Evolutionary conservation across 305 asterid genomes (phyloP).

Genomic region (Ajuga reptans): DNA sequence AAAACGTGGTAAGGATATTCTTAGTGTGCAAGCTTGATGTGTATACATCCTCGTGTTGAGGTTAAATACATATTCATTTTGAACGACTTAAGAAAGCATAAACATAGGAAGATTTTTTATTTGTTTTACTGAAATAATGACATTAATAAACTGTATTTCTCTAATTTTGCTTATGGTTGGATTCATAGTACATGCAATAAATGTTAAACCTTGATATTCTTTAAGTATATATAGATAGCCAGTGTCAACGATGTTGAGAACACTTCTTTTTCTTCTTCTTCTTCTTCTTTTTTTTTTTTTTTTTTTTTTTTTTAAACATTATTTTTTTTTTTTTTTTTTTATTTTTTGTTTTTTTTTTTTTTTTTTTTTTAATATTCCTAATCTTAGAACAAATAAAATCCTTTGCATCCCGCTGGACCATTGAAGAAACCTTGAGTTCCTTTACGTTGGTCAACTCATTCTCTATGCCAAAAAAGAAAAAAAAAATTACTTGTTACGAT

Average conservation of each 20-base stretch:
- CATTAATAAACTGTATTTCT: background rate
- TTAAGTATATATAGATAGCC: background rate
- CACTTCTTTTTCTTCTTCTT: too few relatives aligned
- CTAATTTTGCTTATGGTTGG: background rate
- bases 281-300: too few relatives aligned
- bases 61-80: constrained; percentile 8
- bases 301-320: too few relatives aligned
- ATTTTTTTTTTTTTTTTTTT: too few relatives aligned
- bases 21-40: constrained; percentile 8
- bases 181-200: background rate
- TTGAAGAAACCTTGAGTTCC: background rate
- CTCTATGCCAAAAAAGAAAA: background rate
- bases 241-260: background rate
- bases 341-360: too few relatives aligned
- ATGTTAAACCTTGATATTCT: background rate
- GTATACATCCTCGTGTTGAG: background rate
- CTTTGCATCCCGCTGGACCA: background rate
- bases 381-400: too few relatives aligned
- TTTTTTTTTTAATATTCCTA: too few relatives aligned
- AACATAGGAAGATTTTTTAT: background rate
- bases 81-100: constrained; percentile 8
- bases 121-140: background rate
- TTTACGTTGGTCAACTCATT: background rate
- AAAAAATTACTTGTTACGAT: too few relatives aligned
- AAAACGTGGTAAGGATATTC: constrained; percentile 51